Conservation (phyloP, 371 early-diverging fungal species). For the Mucor racemosus region DNA sequence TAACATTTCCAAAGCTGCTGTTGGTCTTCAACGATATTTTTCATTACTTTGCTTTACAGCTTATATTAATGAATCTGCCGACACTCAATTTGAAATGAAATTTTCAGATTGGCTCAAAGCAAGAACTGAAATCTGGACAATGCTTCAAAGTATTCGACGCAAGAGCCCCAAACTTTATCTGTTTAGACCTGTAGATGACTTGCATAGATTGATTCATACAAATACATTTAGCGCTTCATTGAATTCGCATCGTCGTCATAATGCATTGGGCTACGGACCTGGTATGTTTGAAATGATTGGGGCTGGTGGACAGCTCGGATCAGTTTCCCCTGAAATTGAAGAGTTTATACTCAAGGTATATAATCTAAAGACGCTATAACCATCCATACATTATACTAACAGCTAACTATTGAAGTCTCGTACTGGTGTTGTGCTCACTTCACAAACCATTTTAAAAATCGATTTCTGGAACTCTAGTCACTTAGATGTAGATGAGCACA, state of each 20-base stretch:
- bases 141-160: constrained; percentile 57
- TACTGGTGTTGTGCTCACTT: constrained; percentile 62
- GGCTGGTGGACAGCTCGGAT: constrained; percentile 15
- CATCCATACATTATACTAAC: too few relatives aligned
- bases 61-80: constrained; percentile 54
- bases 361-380: neutral
- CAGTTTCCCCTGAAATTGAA: constrained; percentile 52
- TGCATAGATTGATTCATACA: constrained; percentile 30
- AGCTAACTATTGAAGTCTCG: constrained; percentile 35
- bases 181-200: constrained; percentile 71
- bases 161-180: constrained; percentile 54
- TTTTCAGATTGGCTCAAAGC: constrained; percentile 60
- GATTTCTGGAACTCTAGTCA: constrained; percentile 56
- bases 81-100: constrained; percentile 33
- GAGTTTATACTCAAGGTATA: constrained; percentile 54
- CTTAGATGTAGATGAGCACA: constrained; percentile 21
- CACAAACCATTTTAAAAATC: constrained; percentile 65
- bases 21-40: constrained; percentile 67
- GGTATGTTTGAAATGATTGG: constrained; percentile 35
- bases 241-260: constrained; percentile 2
- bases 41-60: constrained; percentile 63
- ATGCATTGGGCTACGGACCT: constrained; percentile 21
- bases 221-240: constrained; percentile 17
- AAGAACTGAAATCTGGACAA: constrained; percentile 62
- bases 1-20: constrained; percentile 49